Percentiles rank a stretch among this genome's conserved stretches.
These are phyloP conservation scores for Phytopythium boreale DNA, from an alignment of 352 stramenopile species.

Conservation along the genomic window DNA sequence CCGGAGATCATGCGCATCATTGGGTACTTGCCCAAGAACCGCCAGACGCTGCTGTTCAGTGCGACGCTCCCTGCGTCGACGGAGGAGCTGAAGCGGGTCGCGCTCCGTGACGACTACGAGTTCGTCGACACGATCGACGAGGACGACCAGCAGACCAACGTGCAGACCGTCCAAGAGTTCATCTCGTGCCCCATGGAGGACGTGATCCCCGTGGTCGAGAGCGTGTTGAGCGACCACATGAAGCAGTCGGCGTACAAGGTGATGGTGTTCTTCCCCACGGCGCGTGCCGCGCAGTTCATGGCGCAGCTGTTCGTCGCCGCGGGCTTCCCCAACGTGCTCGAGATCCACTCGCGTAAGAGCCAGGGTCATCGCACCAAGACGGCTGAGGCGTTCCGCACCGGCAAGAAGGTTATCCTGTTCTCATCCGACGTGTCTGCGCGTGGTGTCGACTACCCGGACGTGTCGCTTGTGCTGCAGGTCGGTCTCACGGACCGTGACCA, in stretches of 20 bases:
- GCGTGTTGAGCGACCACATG: slow-evolving; percentile 73
- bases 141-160: slow-evolving; percentile 88
- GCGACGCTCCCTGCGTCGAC: slow-evolving; percentile 91
- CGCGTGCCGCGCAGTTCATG: slow-evolving; percentile 86
- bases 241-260: slow-evolving; percentile 89
- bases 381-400: slow-evolving; percentile 86
- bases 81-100: slow-evolving; percentile 84
- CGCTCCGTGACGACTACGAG: slow-evolving; percentile 81
- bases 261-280: slow-evolving; percentile 94
- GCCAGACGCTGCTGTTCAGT: slow-evolving; percentile 96
- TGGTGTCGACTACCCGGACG: slow-evolving; percentile 95
- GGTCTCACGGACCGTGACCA: slow-evolving; percentile 86
- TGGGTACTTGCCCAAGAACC: slow-evolving; percentile 40
- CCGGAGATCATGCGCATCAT: slow-evolving; percentile 91
- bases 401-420: slow-evolving; percentile 90
- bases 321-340: slow-evolving; percentile 77
- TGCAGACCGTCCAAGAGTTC: slow-evolving; percentile 85
- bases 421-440: slow-evolving; percentile 93
- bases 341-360: slow-evolving; percentile 96
- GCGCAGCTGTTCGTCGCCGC: slow-evolving; percentile 85
- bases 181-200: slow-evolving; percentile 68
- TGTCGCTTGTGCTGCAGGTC: slow-evolving; percentile 87
- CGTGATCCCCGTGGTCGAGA: slow-evolving; percentile 69
- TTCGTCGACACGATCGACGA: slow-evolving; percentile 94
- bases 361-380: slow-evolving; percentile 88